Base-by-base conservation (phyloP, 768 basidiomycete genomes). In the Myochromella boudieri region DNA sequence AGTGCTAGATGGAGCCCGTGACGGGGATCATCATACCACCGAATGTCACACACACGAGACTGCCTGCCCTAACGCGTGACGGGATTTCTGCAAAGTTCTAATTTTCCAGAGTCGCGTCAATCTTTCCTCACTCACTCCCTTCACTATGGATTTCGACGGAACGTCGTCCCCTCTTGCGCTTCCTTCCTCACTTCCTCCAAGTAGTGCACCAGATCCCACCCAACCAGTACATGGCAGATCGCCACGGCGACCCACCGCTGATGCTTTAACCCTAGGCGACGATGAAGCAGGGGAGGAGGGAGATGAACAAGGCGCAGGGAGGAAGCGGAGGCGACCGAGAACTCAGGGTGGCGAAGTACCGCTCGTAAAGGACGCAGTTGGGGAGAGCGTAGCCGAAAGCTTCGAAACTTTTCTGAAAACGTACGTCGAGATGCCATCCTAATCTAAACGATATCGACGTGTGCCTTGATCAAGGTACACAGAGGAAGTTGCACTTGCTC, bases 341-440 rank as follows among this genome's bases (percentile, higher is more conserved):
- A 71, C 72, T 10, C 75, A 75, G 48, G 78, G 77, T 44, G 78
- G 70, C 3, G 89, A 94, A 57, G 79, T 97, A 0, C 90, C 94
- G 2, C 71, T 91, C 41, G 94, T 98, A 1, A 86, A 85, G 57
- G 97, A 98, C 68, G 85, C 89, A 25, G 95, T 97, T 15, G 95
- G 95, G 43, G 95, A 98, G 71, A 91, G 90, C 57, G 91, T 98
- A 3, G 84, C 87, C 46, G 90, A 95, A 59, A 85, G 86, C 59
- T 97, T 98, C 60, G 88, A 92, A 63, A 80, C 82, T 1, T 97
- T 99, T 68, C 68, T 98, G 43, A 88, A 91, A 71, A 86, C 84
- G 97, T 97, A 63, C 44, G 87, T 75, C 26, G 34, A 40, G 25
- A 45, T 22, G 20, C 24, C 42, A 25, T 44, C 37, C 22, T 36